Evolutionary conservation across 1,284 basidiomycete species (phyloP), one percentile per base, ranked within the genome.

Genomic region (Meira miltonrushii): DNA sequence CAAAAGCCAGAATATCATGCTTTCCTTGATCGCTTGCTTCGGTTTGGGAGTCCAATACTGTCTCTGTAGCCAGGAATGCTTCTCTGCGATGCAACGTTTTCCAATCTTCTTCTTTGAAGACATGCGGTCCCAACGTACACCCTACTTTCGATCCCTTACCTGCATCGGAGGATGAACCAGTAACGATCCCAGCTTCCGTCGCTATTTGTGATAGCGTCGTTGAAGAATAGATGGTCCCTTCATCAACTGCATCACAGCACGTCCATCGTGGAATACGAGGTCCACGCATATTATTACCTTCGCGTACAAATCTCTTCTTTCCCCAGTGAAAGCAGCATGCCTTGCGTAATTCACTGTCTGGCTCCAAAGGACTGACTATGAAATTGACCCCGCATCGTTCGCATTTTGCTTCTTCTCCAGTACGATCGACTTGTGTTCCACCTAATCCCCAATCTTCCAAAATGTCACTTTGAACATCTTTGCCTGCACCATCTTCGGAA

Each of bases 281-380:
- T 21, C 37, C 38, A 6, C 17, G n/a, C 33, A 21, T 19, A 5
- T 1, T 19, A n/a, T 28, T 41, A 2, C 33, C 6, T 33, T 48
- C 51, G 1, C 57, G 51, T 8, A 37, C 38, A 50, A 52, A 60
- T 12, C n/a, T n/a, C 57, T 63, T 62, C 33, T 63, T 66, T 21
- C 69, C 69, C 68, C 68, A 72, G 46, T 75, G 74, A 46, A 67
- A 75, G 40, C 60, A 44, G 50, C 74, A 75, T 17, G 65, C 74
- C 33, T 68, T 65, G 10, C 57, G 37, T 19, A 62, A 60, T 38
- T 66, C 68, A 7, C 61, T 50, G 48, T 65, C 54, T 33, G 61
- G 62, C 10, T 65, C 66, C 17, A 53, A 28, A 2, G 50, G 23
- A 8, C 17, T 15, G 0, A 77, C 73, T 1, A 55, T 61, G 47